Evolutionary conservation across 2,329 filamentous ascomycete species (phyloP), one percentile per base, ranked within the genome.

Genomic region (Albophoma yamanashiensis): DNA sequence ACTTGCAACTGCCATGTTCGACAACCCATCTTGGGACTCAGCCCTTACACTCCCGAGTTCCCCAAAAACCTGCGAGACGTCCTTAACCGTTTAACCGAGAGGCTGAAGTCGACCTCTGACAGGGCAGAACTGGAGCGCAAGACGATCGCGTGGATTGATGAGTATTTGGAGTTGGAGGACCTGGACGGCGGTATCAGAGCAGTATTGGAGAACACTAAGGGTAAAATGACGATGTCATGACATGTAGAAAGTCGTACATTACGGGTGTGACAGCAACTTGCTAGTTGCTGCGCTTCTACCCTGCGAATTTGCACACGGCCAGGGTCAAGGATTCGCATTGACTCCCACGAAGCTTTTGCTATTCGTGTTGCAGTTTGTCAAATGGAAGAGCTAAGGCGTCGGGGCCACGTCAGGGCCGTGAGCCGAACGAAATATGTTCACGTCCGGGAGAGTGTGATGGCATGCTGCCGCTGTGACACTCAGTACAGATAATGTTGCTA

Each of bases 1-100:
- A 87, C 88, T 0, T 82, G 83, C 71, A 86, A 83, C 69, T 93
- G 89, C 74, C 82, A 86, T 67, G 84, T 93, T 65, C 86, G 83
- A 67, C 81, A 88, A 66, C 85, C 89, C 5, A 77, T 95, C 2
- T 76, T 89, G 57, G 87, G 86, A 25, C 73, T 92, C 20, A 80
- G 82, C 34, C 72, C 82, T 6, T 76, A 78, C 40, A 88, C 88
- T 3, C 78, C 87, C 9, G 83, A 86, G 4, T 96, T 96, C 73
- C 89, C 92, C 8, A 78, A 80, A 50, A 88, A 86, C 56, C 75
- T 97, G 62, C 83, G 85, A 57, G 79, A 83, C 61, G 82, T 86
- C 9, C 77, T 97, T 58, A 77, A 79, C 1, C 77, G 80, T 55
- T 72, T 97, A 63, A 86, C 82, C 67, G 77, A 71, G 27, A 75